These are phyloP conservation scores for Sporothrix brunneoviolacea DNA, from an alignment of 2,329 filamentous ascomycete genomes.

Conservation along the genomic window DNA sequence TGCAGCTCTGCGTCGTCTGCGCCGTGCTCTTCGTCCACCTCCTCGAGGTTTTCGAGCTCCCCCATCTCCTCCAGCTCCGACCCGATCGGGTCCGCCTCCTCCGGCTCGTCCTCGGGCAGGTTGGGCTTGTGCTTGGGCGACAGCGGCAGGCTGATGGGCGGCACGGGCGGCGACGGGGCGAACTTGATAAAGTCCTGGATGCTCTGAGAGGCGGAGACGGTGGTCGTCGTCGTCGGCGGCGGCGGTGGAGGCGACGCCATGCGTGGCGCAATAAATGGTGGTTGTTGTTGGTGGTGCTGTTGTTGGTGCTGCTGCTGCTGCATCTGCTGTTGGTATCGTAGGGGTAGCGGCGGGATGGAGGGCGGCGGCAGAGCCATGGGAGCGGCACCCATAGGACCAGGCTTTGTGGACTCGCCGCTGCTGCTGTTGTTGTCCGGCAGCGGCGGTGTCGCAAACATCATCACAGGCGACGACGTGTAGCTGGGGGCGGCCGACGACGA, in stretches of 20 bases:
- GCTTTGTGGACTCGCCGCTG: too few species aligned
- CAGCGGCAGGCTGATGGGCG: slow-evolving; percentile 14
- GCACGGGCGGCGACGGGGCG: slow-evolving; percentile 15
- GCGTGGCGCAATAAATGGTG: slow-evolving; percentile 1
- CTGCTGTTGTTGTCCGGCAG: too few species aligned
- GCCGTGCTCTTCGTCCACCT: background rate
- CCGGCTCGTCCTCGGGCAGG: background rate
- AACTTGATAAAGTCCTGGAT: slow-evolving; percentile 19
- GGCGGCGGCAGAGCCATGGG: too few species aligned
- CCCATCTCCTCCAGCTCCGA: slow-evolving; percentile 4
- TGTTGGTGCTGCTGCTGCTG: background rate
- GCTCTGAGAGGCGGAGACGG: slow-evolving; percentile 7
- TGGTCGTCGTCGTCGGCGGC: background rate
- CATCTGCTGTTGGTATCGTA: too few species aligned
- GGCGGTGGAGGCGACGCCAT: background rate
- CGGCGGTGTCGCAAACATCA: slow-evolving; percentile 1
- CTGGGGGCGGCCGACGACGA: slow-evolving; percentile 14
- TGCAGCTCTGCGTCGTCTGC: background rate
- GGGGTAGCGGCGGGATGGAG: too few species aligned
- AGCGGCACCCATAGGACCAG: too few species aligned
- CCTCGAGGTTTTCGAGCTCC: background rate
- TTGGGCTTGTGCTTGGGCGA: slow-evolving; percentile 4
- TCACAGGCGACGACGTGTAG: slow-evolving; percentile 14
- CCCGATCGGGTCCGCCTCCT: background rate
- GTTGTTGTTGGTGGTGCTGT: too few species aligned